phyloP scores from a whole-genome alignment of 2,329 filamentous ascomycete species.

The Alternaria triticimaculans region DNA sequence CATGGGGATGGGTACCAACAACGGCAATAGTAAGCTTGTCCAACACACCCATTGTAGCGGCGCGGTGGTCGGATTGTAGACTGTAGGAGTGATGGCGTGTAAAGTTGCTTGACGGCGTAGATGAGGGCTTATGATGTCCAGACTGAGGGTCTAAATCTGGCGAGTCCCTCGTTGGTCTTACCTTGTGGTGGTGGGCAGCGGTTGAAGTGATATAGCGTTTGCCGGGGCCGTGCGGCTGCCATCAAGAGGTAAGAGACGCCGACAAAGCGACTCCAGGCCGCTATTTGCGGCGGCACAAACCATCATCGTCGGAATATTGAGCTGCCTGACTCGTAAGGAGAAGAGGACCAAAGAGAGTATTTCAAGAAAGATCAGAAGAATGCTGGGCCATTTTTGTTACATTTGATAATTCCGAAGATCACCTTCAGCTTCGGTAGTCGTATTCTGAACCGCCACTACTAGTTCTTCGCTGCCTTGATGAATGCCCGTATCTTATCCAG shows the following conservation, averaged over 20 bases:
- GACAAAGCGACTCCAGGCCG: not conserved
- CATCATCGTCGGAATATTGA: not conserved
- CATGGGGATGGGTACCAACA: slow-evolving; percentile 63
- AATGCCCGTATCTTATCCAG: slow-evolving; percentile 82
- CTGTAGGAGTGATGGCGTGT: not conserved
- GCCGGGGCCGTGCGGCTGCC: not conserved
- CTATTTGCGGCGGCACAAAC: not conserved
- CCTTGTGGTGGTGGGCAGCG: slow-evolving; percentile 10
- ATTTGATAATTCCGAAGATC: not conserved
- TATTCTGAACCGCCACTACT: not conserved
- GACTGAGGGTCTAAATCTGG: not conserved
- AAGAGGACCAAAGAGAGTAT: not conserved
- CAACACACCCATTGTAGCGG: slow-evolving; percentile 54
- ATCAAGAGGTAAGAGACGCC: slow-evolving; percentile 19
- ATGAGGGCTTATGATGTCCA: not conserved
- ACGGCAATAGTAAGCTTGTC: slow-evolving; percentile 62
- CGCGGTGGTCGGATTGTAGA: not conserved
- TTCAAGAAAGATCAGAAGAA: not conserved
- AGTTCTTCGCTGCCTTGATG: slow-evolving; percentile 69
- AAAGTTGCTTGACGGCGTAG: not conserved
- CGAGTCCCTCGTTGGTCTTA: slow-evolving; percentile 8
- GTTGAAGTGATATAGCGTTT: slow-evolving; percentile 20
- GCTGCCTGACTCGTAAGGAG: not conserved
- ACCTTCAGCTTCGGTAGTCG: not conserved
- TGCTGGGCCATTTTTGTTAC: not conserved